Evolutionary conservation across 805 yeast species (phyloP), one percentile per base, ranked within the genome.

Genomic region (Ogataea trehalophila): DNA sequence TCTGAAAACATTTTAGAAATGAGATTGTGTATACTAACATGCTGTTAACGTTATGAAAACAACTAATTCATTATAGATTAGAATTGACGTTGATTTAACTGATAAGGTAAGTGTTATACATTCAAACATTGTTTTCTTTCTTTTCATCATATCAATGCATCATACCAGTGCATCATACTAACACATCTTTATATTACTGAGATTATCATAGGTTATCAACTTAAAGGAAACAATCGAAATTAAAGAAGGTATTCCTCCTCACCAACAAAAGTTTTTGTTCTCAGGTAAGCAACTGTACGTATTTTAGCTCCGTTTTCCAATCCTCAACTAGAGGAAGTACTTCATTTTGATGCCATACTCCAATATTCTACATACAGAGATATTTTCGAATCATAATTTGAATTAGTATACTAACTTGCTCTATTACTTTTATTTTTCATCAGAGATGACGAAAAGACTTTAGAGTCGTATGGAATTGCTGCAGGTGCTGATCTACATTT

Each of bases 201-300:
- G n/a, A 33, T 33, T 70, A 2, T 65, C 62, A n/a, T 40, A 63
- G 67, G 67, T 65, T 42, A 58, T 62, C 38, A 79, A 85, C 42
- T 81, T 92, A 68, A 92, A 92, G 68, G 97, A 92, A 63, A 79
- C 85, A 63, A 80, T 92, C 71, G 98, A 94, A 66, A 97, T 92
- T 62, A 88, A 88, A 59, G 98, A 92, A 65, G 99, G 98, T 2
- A 92, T 92, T 47, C 97, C 98, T 2, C 97, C 98, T 11, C 81
- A 87, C 31, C 99, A 92, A 69, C 99, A 94, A 68, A 80, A 96
- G 56, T 80, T 92, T 55, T 84, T 92, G 59, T 89, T 79, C 68
- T 83, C 86, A 47, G 99, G 99, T 18, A 87, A 88, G 56, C 97
- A 92, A 71, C 77, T 92, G 85, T 79, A 71, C 64, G 86, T 75